A percentile compares a stretch with the other conserved stretches of the same genome.
phyloP scores from a whole-genome alignment of 2,329 filamentous ascomycete genomes.

The Dothideomycetidae sp. region DNA sequence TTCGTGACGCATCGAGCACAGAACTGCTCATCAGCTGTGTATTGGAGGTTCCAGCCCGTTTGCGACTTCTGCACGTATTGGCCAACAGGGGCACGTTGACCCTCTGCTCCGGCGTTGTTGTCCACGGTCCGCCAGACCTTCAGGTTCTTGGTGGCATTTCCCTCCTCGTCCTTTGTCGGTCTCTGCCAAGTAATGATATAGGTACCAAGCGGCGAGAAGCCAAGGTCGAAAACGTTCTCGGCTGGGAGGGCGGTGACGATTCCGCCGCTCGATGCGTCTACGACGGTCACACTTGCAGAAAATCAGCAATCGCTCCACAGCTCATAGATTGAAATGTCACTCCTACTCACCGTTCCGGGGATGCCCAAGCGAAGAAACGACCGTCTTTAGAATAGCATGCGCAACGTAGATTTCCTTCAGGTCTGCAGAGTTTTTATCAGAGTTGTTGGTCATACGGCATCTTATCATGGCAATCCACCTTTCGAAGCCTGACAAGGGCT shows the following conservation, averaged over 20 bases:
- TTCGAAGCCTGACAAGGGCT: conserved; percentile 64
- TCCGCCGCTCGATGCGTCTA: conserved; percentile 65
- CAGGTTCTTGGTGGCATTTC: conserved; percentile 87
- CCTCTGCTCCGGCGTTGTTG: conserved; percentile 43
- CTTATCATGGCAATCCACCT: conserved; percentile 28
- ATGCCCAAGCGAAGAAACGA: conserved; percentile 91
- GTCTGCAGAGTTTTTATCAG: conserved; percentile 30
- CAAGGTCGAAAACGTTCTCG: conserved; percentile 80
- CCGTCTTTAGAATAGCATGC: conserved; percentile 92
- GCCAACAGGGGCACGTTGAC: conserved; percentile 60
- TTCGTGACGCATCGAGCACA: conserved; percentile 92
- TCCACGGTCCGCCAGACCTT: conserved; percentile 89
- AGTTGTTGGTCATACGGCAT: background rate
- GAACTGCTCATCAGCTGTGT: conserved; percentile 82
- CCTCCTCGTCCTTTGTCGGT: conserved; percentile 78
- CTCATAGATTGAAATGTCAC: conserved; percentile 16
- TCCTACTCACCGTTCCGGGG: conserved; percentile 50
- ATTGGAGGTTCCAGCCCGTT: conserved; percentile 94
- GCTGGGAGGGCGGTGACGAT: conserved; percentile 61
- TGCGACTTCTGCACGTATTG: conserved; percentile 92
- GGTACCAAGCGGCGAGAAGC: conserved; percentile 82
- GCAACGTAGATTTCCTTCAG: conserved; percentile 88
- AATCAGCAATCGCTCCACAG: conserved; percentile 7
- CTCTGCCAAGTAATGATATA: conserved; percentile 97
- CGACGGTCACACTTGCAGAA: conserved; percentile 53